Conservation (phyloP, 495 filamentous ascomycete genomes). For the Lasiosphaeria ovina region DNA sequence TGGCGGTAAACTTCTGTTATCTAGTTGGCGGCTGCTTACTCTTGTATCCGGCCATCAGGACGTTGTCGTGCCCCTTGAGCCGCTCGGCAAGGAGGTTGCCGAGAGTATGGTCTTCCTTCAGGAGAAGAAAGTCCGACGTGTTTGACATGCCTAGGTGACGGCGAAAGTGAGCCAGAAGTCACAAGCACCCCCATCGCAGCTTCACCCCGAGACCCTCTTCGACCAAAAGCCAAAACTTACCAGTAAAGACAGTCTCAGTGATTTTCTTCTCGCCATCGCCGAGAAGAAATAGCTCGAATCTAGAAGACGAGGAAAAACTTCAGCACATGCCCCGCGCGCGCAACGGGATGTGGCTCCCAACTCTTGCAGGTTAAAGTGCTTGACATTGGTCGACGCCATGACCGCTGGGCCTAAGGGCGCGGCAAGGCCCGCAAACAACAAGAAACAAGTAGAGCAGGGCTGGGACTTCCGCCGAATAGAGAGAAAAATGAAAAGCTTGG, state of each 20-base stretch:
- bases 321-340: slow-evolving; percentile 8
- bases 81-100: slow-evolving; percentile 83
- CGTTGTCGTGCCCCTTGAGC: slow-evolving; percentile 73
- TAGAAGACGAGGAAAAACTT: slow-evolving; percentile 37
- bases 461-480: no score
- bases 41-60: slow-evolving; percentile 86
- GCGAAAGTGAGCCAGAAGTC: slow-evolving; percentile 15
- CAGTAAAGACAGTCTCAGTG: slow-evolving; percentile 77
- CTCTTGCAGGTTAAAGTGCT: slow-evolving; percentile 22
- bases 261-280: slow-evolving; percentile 89
- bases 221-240: slow-evolving; percentile 48
- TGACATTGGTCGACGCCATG: slow-evolving; percentile 9
- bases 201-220: neutral
- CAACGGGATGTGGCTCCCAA: slow-evolving; percentile 4
- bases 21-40: slow-evolving; percentile 43
- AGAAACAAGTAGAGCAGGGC: no score
- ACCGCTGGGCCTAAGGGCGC: no score
- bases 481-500: no score
- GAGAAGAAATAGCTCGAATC: slow-evolving; percentile 90
- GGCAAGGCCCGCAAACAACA: no score
- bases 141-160: slow-evolving; percentile 69
- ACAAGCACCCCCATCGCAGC: neutral
- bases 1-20: neutral
- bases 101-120: slow-evolving; percentile 96
- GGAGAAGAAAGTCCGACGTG: slow-evolving; percentile 84